A percentile compares a stretch with the other conserved stretches of the same genome.
Conservation (phyloP, 176 grass and related monocot genomes). For the Carex pumila region DNA sequence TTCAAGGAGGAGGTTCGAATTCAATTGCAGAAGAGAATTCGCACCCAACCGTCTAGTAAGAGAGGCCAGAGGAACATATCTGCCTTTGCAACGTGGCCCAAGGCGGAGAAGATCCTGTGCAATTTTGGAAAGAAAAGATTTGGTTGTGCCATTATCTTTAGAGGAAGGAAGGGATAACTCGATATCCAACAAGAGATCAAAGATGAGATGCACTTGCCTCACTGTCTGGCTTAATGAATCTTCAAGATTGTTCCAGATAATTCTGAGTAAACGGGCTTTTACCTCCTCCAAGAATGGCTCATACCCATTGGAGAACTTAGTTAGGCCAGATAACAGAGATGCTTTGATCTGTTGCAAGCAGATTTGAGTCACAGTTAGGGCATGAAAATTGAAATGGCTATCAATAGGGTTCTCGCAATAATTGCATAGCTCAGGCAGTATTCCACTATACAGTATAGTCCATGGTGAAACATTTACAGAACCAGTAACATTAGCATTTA, state of each 20-base stretch:
- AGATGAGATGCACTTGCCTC: conserved; percentile 92
- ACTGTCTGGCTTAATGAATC: conserved; percentile 96
- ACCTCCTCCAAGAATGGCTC: conserved; percentile 47
- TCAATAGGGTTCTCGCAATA: conserved; percentile 92
- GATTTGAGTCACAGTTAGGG: conserved; percentile 94
- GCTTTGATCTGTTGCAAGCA: conserved; percentile 98
- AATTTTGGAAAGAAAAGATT: conserved; percentile 51
- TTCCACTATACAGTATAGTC: conserved; percentile 89
- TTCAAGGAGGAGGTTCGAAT: conserved; percentile 67
- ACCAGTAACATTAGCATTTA: conserved; percentile 42
- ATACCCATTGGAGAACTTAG: conserved; percentile 62
- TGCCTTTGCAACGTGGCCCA: conserved; percentile 76
- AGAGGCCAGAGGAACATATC: conserved; percentile 89
- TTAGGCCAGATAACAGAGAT: conserved; percentile 47
- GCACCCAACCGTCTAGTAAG: conserved; percentile 81
- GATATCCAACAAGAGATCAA: conserved; percentile 97
- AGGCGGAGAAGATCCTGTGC: conserved; percentile 64
- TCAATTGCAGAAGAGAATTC: conserved; percentile 72
- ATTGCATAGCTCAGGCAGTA: conserved; percentile 75
- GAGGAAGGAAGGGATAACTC: conserved; percentile 47
- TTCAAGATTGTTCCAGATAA: conserved; percentile 96
- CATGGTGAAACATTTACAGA: conserved; percentile 32
- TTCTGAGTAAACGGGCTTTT: conserved; percentile 52
- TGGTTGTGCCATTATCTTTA: conserved; percentile 28
- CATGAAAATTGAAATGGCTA: conserved; percentile 97